These are phyloP conservation scores for Podospora bellae-mahoneyi DNA, from an alignment of 495 filamentous ascomycete species.

Conservation along the genomic window DNA sequence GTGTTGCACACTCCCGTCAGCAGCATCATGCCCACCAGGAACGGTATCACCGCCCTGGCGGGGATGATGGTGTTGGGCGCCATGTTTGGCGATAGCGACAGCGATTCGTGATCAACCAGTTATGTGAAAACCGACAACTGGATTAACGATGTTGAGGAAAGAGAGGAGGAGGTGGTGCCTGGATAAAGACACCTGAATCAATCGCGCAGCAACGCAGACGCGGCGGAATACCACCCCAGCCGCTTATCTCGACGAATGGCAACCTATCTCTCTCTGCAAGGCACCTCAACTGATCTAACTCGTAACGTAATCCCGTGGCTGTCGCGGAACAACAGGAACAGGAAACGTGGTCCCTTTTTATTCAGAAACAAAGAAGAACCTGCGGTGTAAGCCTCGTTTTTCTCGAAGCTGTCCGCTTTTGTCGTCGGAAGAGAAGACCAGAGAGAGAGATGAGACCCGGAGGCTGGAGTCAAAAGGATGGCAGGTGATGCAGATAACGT, in stretches of 20 bases:
- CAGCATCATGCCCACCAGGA: slow-evolving; percentile 91
- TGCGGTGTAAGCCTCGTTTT: background rate
- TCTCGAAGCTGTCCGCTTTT: background rate
- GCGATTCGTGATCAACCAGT: background rate
- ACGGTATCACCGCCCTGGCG: slow-evolving; percentile 62
- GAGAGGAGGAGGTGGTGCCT: slow-evolving; percentile 4
- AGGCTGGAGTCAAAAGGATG: slow-evolving; percentile 2
- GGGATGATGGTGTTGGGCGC: slow-evolving; percentile 42
- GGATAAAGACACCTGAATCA: slow-evolving; percentile 15
- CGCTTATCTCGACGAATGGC: background rate
- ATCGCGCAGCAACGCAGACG: background rate
- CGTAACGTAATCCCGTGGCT: background rate
- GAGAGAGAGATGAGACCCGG: background rate
- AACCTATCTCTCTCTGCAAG: background rate
- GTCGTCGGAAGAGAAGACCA: background rate
- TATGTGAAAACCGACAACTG: background rate
- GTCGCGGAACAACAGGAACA: background rate
- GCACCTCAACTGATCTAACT: background rate
- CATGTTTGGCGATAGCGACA: background rate
- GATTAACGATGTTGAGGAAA: background rate
- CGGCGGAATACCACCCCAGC: background rate
- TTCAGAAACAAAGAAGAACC: background rate
- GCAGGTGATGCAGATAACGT: background rate
- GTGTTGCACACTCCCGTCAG: slow-evolving; percentile 90
- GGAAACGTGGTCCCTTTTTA: slow-evolving; percentile 7